Evolutionary conservation across 2,329 filamentous ascomycete species (phyloP), one percentile per base, ranked within the genome.

Genomic region (Coniochaeta sp.): DNA sequence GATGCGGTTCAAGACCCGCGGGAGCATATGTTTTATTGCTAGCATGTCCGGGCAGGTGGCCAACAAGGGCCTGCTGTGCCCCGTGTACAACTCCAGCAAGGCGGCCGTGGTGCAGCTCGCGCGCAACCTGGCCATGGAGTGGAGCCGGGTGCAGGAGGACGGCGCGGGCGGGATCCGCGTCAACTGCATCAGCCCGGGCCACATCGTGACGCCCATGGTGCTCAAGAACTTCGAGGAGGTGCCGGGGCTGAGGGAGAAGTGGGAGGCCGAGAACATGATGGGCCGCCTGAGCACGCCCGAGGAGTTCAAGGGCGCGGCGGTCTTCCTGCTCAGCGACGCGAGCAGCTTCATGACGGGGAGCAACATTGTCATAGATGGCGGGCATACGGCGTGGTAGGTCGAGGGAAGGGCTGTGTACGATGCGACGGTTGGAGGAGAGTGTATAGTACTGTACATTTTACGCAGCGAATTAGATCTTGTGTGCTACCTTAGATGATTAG

Each of bases 181-280:
- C 59, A 90, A 90, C 71, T 88, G 84, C 30, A 81, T 90, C 60
- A 87, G 83, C 52, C 87, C 88, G 0, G 87, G 88, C 0, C 86
- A 89, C 64, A 88, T 89, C 61, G 74, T 86, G 6, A 89, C 86
- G 2, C 83, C 85, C 1, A 92, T 92, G 89, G 88, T 90, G 0
- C 80, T 86, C 68, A 81, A 84, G 66, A 79, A 90, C 55, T 90
- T 92, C 65, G 78, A 85, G 62, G 80, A 89, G 65, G 87, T 84
- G 22, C 89, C 89, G 0, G 85, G 87, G 38, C 73, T 80, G 40
- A 72, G 70, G 59, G 71, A 75, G 57, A 80, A 83, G 59, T 92
- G 89, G 89, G 83, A 87, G 58, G 82, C 78, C 60, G 85, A 90
- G 74, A 91, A 90, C 69, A 91, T 91, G 88, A 78, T 91, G 65